Evolutionary conservation across 495 filamentous ascomycete species (phyloP).

Genomic region (Oidiodendron maius): DNA sequence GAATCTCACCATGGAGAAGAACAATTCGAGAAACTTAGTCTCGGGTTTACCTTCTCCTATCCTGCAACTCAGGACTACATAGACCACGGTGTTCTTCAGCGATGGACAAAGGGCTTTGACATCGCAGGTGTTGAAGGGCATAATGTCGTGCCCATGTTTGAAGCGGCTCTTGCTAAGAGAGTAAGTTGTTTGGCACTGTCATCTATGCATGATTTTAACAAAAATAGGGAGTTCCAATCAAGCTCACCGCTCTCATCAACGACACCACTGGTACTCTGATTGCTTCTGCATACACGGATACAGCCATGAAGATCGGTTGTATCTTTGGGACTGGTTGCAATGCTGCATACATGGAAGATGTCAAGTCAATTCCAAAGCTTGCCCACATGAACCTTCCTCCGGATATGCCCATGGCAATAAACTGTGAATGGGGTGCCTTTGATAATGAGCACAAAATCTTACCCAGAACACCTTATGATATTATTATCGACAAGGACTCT

Average conservation of each 20-base stretch:
- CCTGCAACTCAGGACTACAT: conserved; percentile 95
- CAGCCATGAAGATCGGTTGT: conserved; percentile 87
- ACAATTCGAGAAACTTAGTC: conserved; percentile 58
- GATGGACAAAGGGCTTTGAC: conserved; percentile 99
- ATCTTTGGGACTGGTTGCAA: conserved; percentile 99
- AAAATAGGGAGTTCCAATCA: conserved; percentile 72
- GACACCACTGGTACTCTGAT: conserved; percentile 99
- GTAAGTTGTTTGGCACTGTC: conserved; percentile 40
- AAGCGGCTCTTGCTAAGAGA: conserved; percentile 71
- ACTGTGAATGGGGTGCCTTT: conserved; percentile 98
- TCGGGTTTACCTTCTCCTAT: conserved; percentile 98
- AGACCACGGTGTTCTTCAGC: conserved; percentile 89
- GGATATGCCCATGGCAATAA: conserved; percentile 90
- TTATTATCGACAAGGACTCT: conserved; percentile 85
- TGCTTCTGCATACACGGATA: conserved; percentile 90
- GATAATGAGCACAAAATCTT: conserved; percentile 95
- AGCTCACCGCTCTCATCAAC: conserved; percentile 89
- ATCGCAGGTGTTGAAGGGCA: conserved; percentile 92
- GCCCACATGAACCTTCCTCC: conserved; percentile 89
- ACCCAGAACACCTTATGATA: conserved; percentile 79
- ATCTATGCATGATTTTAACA: too few relatives aligned
- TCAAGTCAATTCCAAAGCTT: conserved; percentile 87
- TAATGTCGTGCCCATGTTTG: conserved; percentile 91
- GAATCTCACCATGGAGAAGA: conserved; percentile 77
- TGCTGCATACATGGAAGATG: conserved; percentile 95